Evolutionary conservation across 163 green algal species (phyloP), one percentile per base, ranked within the genome.

Genomic region (Chlamydomonas reinhardtii): DNA sequence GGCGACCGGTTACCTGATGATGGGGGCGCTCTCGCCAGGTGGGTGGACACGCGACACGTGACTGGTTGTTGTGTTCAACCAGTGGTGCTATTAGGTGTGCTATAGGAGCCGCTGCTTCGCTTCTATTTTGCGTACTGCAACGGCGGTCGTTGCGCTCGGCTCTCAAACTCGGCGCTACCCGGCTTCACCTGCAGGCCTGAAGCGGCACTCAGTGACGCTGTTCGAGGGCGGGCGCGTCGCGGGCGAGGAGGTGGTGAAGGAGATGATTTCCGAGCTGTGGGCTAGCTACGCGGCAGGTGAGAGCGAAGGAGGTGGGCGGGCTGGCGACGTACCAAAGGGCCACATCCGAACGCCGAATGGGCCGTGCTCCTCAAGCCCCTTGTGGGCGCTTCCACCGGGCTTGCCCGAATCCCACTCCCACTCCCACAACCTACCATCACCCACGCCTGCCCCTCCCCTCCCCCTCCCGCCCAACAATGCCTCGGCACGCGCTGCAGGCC

Each of bases 1-100:
- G 85, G 95, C 97, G 11, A 99, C 97, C 0, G 96, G 92, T 2
- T 98, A 95, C 89, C 93, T 99, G 15, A 99, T 99, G 97, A 99
- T 99, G 97, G 97, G 97, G 3, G 95, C 95, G 3, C 92, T 99
- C 22, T 98, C 96, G 19, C 94, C 96, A 29, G 92, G 91, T 93
- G 82, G 3, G 73, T 31, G 17, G 8, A 11, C 43, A 54, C 43
- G 11, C 11, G 43, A 54, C 43, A 54, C 43, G 11, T 54, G 43
- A 6, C 11, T 54, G 6, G 43, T 11, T 54, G 43, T 54, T n/a
- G n/a, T n/a, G n/a, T n/a, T n/a, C n/a, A n/a, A n/a, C n/a, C n/a
- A n/a, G n/a, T n/a, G n/a, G n/a, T n/a, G n/a, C n/a, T n/a, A n/a
- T n/a, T n/a, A n/a, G n/a, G n/a, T n/a, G n/a, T n/a, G n/a, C n/a